phyloP scores from a whole-genome alignment of 2,329 filamentous ascomycete species.

The Penicillium polonicum region DNA sequence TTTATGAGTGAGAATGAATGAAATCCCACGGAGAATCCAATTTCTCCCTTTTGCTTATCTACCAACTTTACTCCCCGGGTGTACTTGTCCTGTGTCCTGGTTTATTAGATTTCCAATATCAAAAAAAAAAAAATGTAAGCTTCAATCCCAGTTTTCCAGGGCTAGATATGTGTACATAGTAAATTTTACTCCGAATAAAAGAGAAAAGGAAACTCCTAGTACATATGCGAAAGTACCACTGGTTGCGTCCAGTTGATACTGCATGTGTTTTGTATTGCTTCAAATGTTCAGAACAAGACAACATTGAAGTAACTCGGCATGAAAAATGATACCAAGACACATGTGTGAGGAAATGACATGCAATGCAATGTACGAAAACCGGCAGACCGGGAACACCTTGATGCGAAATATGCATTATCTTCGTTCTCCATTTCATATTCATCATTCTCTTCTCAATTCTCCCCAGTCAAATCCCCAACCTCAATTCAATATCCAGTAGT shows the following conservation, averaged over 20 bases:
- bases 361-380: background rate
- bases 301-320: background rate
- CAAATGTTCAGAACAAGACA: background rate
- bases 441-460: background rate
- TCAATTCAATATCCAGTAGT: conserved; percentile 24
- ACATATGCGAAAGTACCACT: background rate
- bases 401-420: background rate
- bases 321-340: background rate
- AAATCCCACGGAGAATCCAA: background rate
- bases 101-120: background rate
- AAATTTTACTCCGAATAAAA: background rate
- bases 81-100: background rate
- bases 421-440: background rate
- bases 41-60: background rate
- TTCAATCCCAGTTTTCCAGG: background rate
- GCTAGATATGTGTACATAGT: background rate
- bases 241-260: background rate
- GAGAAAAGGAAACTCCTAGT: background rate
- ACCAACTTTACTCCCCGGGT: background rate
- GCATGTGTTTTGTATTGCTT: background rate
- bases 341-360: background rate
- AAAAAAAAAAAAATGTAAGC: background rate
- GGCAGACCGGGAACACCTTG: background rate
- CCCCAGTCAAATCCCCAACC: background rate
- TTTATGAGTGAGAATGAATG: background rate